phyloP scores from a whole-genome alignment of 176 grass and related monocot genomes.

The Dactylis glomerata region DNA sequence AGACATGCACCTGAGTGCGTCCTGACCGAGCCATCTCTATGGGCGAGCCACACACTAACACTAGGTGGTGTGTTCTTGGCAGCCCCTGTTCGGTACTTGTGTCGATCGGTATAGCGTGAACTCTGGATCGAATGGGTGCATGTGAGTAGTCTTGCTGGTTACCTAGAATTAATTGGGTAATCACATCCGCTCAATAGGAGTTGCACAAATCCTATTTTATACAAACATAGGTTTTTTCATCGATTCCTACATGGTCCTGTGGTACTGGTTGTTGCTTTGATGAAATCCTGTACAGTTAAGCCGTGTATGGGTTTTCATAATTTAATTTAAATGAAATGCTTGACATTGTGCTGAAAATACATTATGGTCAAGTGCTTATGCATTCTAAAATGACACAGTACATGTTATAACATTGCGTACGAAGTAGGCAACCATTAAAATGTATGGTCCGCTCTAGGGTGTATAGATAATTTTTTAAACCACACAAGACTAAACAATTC shows the following conservation, averaged over 20 bases:
- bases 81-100: not conserved
- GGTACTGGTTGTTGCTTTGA: not conserved
- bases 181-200: too few species aligned
- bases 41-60: not conserved
- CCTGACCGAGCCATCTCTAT: not conserved
- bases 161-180: not conserved
- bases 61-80: not conserved
- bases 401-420: not conserved
- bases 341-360: not conserved
- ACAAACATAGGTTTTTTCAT: not conserved
- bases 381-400: not conserved
- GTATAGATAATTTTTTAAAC: not conserved
- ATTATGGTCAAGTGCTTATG: not conserved
- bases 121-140: not conserved
- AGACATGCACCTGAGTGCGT: conserved; percentile 1
- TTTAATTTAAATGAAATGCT: not conserved
- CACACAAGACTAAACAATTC: not conserved
- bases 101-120: not conserved
- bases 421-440: not conserved
- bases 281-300: not conserved
- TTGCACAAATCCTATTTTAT: not conserved
- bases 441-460: not conserved
- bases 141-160: too few species aligned
- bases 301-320: not conserved
- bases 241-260: not conserved